Base-by-base conservation (phyloP, 2,329 filamentous ascomycete species). In the Hymenoscyphus infarciens region DNA sequence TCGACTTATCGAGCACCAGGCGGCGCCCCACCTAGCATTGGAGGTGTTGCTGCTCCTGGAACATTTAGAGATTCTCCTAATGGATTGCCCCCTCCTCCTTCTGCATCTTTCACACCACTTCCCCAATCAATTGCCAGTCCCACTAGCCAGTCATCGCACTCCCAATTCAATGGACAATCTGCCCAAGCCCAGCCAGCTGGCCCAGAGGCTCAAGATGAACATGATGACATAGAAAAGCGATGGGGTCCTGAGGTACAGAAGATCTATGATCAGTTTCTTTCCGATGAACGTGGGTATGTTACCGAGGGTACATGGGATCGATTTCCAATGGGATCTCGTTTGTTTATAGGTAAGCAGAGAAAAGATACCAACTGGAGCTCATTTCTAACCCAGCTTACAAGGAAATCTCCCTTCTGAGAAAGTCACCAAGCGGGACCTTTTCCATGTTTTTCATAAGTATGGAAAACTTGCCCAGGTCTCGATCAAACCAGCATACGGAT, bases 401-500 rank as follows among this genome's bases (percentile, higher is more conserved):
- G 92, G 93, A 61, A 99, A 98, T 74, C 82, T 99, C 11, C 93
- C 92, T 1, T 94, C 90, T 60, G 94, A 98, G 74, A 88, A 93
- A 73, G 93, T 97, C 15, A 95, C 91, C 6, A 98, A 98, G 77
- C 86, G 90, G 68, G 93, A 98, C 76, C 87, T 98, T 8, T 98
- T 97, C 77, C 89, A 96, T 73, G 83, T 94, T 19, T 98, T 99
- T 74, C 87, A 92, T 73, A 84, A 83, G 62, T 93, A 92, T 74
- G 95, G 95, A 60, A 88, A 88, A 65, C 81, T 99, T 56, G 94
- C 93, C 1, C 95, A 99, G 74, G 95, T 98, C 64, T 96, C 92
- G 0, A 91, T 98, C 70, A 98, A 98, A 76, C 92, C 95, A 68
- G 93, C 93, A 1, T 98, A 97, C 76, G 95, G 95, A 1, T 99